Conservation (phyloP, 164 flowering plant genomes). For the Tetracentron sinense region DNA sequence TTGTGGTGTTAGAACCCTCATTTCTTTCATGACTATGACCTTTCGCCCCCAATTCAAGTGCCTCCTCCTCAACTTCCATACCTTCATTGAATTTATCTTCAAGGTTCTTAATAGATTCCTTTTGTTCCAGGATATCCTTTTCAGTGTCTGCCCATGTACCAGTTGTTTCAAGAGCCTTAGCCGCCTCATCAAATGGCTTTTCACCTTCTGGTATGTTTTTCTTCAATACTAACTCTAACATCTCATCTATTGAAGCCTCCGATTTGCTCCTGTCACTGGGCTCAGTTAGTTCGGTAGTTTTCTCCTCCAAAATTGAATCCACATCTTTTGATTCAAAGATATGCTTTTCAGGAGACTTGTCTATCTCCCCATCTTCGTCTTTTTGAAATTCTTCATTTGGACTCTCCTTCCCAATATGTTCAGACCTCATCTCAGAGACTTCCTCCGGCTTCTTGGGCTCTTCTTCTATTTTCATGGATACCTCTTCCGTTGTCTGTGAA, state of each 20-base stretch:
- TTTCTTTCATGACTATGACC: not conserved
- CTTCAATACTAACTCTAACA: not conserved
- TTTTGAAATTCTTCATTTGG: not conserved
- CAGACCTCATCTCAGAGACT: not conserved
- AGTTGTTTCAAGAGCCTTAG: conserved; percentile 8
- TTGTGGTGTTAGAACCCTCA: conserved; percentile 4
- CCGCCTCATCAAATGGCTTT: not conserved
- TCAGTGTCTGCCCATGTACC: conserved; percentile 1
- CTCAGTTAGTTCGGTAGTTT: not conserved
- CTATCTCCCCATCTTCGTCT: not conserved
- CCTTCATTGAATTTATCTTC: conserved; percentile 12
- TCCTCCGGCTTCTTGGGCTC: conserved; percentile 5
- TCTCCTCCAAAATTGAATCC: not conserved
- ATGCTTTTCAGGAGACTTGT: not conserved
- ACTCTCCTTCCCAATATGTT: not conserved
- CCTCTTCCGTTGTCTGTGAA: not conserved
- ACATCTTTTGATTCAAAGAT: conserved; percentile 2
- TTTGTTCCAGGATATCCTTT: conserved; percentile 15
- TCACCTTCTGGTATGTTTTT: conserved; percentile 7
- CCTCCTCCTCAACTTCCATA: conserved; percentile 8
- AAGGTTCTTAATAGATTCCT: conserved; percentile 1
- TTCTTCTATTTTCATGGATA: conserved; percentile 1
- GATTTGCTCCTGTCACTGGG: not conserved
- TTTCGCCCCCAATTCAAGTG: conserved; percentile 4
- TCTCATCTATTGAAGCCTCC: not conserved